phyloP scores from a whole-genome alignment of 805 yeast species.

The Kazachstania africana region DNA sequence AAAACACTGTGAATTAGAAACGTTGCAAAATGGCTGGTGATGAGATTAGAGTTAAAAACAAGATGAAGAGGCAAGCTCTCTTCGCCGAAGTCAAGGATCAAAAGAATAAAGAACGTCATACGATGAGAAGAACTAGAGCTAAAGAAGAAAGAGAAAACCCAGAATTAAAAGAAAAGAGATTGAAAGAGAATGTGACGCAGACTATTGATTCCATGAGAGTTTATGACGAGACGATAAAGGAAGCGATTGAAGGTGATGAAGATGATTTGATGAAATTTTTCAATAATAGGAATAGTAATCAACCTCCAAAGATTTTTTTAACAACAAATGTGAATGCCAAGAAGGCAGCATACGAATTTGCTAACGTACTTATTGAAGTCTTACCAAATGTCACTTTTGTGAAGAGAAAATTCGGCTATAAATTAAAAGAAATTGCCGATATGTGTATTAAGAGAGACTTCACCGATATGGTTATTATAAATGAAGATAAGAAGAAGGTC shows the following conservation, averaged over 20 bases:
- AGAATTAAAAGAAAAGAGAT: slow-evolving; percentile 66
- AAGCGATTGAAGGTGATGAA: slow-evolving; percentile 30
- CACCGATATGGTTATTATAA: slow-evolving; percentile 79
- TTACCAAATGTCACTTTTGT: slow-evolving; percentile 80
- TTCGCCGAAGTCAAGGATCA: slow-evolving; percentile 66
- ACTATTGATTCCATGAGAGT: slow-evolving; percentile 79
- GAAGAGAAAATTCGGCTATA: slow-evolving; percentile 74
- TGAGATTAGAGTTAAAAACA: slow-evolving; percentile 51
- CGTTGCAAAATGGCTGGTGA: slow-evolving; percentile 28
- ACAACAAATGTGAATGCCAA: slow-evolving; percentile 85
- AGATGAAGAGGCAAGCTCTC: slow-evolving; percentile 67
- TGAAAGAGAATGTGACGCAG: slow-evolving; percentile 64
- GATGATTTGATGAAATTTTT: slow-evolving; percentile 23
- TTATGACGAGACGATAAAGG: slow-evolving; percentile 68
- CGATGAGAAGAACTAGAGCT: slow-evolving; percentile 69
- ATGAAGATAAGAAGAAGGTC: slow-evolving; percentile 87
- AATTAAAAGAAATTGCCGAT: slow-evolving; percentile 77
- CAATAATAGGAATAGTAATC: slow-evolving; percentile 47
- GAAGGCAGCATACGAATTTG: slow-evolving; percentile 80
- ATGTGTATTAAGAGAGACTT: slow-evolving; percentile 72
- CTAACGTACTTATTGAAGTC: slow-evolving; percentile 72
- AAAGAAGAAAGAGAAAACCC: slow-evolving; percentile 79
- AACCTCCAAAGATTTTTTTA: slow-evolving; percentile 74
- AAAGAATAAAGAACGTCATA: slow-evolving; percentile 65
- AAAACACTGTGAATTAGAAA: too few relatives aligned